phyloP scores from a whole-genome alignment of 2,329 filamentous ascomycete species.

The Calonectria pteridis region DNA sequence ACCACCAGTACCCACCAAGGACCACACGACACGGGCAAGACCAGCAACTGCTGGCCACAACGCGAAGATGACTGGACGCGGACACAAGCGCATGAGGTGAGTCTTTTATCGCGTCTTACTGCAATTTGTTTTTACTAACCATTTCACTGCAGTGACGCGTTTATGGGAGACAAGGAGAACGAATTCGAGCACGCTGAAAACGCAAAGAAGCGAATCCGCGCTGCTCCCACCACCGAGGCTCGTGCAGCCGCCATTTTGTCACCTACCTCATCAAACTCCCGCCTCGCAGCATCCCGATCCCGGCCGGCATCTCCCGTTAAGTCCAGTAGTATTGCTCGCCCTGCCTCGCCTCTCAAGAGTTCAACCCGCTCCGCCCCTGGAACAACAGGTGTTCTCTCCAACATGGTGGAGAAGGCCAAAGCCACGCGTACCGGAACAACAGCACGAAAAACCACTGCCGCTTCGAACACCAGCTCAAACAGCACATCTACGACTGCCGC shows the following conservation, averaged over 20 bases:
- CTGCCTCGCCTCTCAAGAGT: constrained; percentile 73
- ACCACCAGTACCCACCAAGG: constrained; percentile 65
- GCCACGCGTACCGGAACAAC: constrained; percentile 62
- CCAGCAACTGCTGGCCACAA: constrained; percentile 43
- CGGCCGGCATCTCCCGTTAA: constrained; percentile 66
- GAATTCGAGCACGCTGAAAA: constrained; percentile 69
- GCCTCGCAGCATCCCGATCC: constrained; percentile 64
- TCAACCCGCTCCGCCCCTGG: constrained; percentile 55
- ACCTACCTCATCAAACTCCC: constrained; percentile 85
- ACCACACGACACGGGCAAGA: constrained; percentile 53
- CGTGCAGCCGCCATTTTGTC: constrained; percentile 76
- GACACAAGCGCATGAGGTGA: constrained; percentile 66
- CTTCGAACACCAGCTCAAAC: constrained; percentile 57
- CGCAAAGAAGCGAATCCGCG: constrained; percentile 76
- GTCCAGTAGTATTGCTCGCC: constrained; percentile 65
- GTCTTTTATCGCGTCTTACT: constrained; percentile 28
- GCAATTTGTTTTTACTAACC: constrained; percentile 38
- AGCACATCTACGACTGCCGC: constrained; percentile 50
- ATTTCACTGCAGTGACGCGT: constrained; percentile 67
- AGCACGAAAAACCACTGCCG: constrained; percentile 59
- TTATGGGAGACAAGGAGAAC: constrained; percentile 83
- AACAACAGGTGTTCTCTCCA: constrained; percentile 63
- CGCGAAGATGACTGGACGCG: constrained; percentile 41
- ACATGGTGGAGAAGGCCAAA: constrained; percentile 73
- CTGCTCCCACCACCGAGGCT: constrained; percentile 56